Base-by-base conservation (phyloP, 1,139 yeast genomes). In the Geotrichum fermentans region DNA sequence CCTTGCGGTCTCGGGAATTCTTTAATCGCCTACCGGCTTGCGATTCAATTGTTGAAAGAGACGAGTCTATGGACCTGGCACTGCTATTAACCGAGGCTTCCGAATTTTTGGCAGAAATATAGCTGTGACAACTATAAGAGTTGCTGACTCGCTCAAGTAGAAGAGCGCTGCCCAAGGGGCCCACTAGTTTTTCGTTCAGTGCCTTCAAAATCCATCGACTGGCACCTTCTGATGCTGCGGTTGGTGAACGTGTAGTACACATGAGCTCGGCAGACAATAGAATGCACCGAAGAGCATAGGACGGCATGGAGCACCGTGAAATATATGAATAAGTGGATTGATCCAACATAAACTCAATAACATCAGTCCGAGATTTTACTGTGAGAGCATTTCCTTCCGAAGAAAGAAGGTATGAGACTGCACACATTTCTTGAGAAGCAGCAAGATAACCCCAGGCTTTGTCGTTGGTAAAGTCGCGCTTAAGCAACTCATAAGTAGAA, bases 361-460 rank as follows among this genome's bases (percentile, higher is more conserved):
- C 73, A 51, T 82, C 86, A 45, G 73, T 73, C 16, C 83, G 70
- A 35, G 79, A 73, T 56, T 80, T 80, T 11, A 83, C 70, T 13
- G 84, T 78, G 50, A 82, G 75, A 13, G 80, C 79, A 16, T 37
- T 44, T 14, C 46, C 36, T 13, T 45, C 50, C 6, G 40, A 28
- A 1, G 81, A 79, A 68, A 92, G 73, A 7, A 90, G 67, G 40
- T 83, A 70, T 1, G 95, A 82, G 1, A 83, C 73, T 0, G 89
- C 83, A 56, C 88, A 82, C 84, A 87, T 84, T 66, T 92, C 97
- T 50, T 90, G 92, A 10, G 86, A 74, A 0, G 95, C 82, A 0
- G 97, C 96, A 50, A 85, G 75, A 59, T 87, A 83, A 3, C 75
- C 70, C 90, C 95, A 87, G 1, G 95, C 89, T 65, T 83, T 84